phyloP scores from a whole-genome alignment of 495 filamentous ascomycete genomes.

The Aspergillus ostianus region DNA sequence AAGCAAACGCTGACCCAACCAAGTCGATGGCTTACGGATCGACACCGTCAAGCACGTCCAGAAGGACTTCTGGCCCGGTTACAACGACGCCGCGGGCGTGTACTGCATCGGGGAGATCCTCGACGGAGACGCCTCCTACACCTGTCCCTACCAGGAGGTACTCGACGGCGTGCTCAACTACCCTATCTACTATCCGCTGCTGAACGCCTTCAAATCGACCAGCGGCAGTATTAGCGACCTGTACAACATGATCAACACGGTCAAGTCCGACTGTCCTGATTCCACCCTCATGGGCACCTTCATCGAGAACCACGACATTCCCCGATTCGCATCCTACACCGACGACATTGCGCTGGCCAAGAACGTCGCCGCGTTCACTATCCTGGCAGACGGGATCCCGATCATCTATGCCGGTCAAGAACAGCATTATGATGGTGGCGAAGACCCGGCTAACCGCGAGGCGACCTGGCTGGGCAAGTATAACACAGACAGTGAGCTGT shows the following conservation, averaged over 20 bases:
- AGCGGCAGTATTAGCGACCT: conserved; percentile 57
- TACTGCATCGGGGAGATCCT: conserved; percentile 70
- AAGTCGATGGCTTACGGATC: conserved; percentile 73
- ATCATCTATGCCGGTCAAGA: conserved; percentile 73
- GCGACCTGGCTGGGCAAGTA: conserved; percentile 56
- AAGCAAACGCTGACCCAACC: not conserved
- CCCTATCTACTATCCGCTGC: conserved; percentile 55
- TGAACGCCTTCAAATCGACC: conserved; percentile 59
- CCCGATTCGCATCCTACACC: conserved; percentile 62
- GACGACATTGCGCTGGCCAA: conserved; percentile 52
- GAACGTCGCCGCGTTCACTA: conserved; percentile 69
- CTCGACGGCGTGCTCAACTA: conserved; percentile 69
- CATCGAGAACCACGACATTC: conserved; percentile 76
- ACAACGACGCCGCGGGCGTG: conserved; percentile 63
- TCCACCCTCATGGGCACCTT: conserved; percentile 69
- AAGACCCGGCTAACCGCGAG: conserved; percentile 69
- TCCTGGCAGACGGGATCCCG: conserved; percentile 68
- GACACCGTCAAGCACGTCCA: conserved; percentile 75
- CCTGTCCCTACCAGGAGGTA: conserved; percentile 63
- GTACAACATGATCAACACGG: conserved; percentile 55
- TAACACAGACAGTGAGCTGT: conserved; percentile 7
- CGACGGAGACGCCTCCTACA: conserved; percentile 57
- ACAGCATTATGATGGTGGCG: conserved; percentile 64
- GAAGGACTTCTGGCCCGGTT: conserved; percentile 66
- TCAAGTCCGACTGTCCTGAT: conserved; percentile 57